Evolutionary conservation across 257 asterid species (phyloP), one percentile per base, ranked within the genome.

Genomic region (Nicotiana noctiflora): DNA sequence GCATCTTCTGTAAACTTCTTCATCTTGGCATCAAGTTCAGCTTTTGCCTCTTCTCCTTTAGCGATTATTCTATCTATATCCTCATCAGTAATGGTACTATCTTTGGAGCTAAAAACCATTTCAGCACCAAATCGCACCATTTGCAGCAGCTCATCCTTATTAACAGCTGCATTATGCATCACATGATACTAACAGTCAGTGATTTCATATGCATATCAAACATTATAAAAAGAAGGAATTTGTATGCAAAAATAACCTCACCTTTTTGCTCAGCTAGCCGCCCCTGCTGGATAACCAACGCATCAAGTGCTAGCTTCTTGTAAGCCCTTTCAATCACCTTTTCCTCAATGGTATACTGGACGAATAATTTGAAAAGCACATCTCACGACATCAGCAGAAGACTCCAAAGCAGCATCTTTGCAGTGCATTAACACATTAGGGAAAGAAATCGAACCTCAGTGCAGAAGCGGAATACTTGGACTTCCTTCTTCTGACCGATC

Each of bases 71-170:
- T 91, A 83, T 96, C 99, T 55, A 96, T 94, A 88, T 96, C 99
- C 84, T 96, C 99, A 87, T 96, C 98, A 1, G 99, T 96, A 82
- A 96, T 96, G 18, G 99, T 96, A 89, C 99, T 94, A 87, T 94
- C 99, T 88, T 96, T 96, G 85, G 98, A 94, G 82, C 98, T 94
- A 92, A 96, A 96, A 84, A 96, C 99, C 99, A 96, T 96, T 91
- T 94, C 99, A 80, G 99, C 99, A 84, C 99, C 99, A 88, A 94
- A 96, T 78, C 99, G 90, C 84, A 96, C 98, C 99, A 92, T 96
- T 86, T 96, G 98, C 77, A 96, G 92, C 84, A 96, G 91, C 85
- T 96, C 99, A 83, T 94, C 99, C 88, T 96, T 96, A 81, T 96
- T 96, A 29, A 93, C 99, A 88, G 98, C 99, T 96, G 89, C 86